phyloP scores from a whole-genome alignment of 2,329 filamentous ascomycete genomes.

The Sclerotinia borealis region DNA sequence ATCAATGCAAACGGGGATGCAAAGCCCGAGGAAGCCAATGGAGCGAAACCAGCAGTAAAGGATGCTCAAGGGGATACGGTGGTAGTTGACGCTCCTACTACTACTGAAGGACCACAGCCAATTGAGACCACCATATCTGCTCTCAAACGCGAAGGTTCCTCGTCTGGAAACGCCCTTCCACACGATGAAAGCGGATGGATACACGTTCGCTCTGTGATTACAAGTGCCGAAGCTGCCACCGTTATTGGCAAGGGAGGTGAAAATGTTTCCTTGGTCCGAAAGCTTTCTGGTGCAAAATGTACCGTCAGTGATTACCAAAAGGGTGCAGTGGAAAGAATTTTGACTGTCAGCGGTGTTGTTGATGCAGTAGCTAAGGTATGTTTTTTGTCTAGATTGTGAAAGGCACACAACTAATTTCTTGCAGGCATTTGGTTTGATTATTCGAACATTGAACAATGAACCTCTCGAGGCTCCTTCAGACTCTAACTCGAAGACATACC shows the following conservation, averaged over 20 bases:
- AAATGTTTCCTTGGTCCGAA: conserved; percentile 95
- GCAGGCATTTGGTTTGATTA: conserved; percentile 94
- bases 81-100: conserved; percentile 49
- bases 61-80: conserved; percentile 63
- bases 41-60: conserved; percentile 44
- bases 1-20: conserved; percentile 38
- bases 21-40: conserved; percentile 37
- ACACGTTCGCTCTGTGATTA: conserved; percentile 93
- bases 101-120: conserved; percentile 40
- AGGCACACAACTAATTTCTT: not conserved
- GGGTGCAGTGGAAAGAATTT: conserved; percentile 92
- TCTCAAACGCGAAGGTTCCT: conserved; percentile 29
- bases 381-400: conserved; percentile 15
- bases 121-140: conserved; percentile 43
- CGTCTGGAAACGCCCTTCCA: conserved; percentile 41
- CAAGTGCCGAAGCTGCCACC: conserved; percentile 92
- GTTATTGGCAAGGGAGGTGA: conserved; percentile 98
- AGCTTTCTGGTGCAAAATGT: conserved; percentile 93
- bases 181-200: conserved; percentile 96
- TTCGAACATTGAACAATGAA: conserved; percentile 96
- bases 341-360: conserved; percentile 93
- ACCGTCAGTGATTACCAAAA: conserved; percentile 98
- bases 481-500: conserved; percentile 93
- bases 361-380: conserved; percentile 93
- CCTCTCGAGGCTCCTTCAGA: conserved; percentile 82